Conservation (phyloP, 2,329 filamentous ascomycete species). For the Magnaporthiopsis incrustans region DNA sequence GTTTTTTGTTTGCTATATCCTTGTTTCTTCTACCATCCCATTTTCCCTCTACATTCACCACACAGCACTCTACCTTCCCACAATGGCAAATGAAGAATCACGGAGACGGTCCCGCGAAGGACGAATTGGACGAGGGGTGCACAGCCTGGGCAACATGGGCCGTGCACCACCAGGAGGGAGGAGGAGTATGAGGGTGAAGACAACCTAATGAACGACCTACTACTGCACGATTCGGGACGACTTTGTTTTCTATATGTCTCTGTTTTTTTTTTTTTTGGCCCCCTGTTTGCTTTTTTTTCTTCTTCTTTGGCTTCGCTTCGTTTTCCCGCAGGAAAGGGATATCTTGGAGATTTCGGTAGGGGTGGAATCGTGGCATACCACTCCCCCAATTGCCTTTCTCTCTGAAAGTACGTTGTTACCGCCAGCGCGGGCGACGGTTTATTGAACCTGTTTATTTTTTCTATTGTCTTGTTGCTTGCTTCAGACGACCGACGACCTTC, state of each 20-base stretch:
- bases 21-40: constrained; percentile 6
- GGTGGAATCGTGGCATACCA: neutral
- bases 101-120: neutral
- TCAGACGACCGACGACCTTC: neutral
- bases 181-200: neutral
- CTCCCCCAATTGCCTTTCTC: neutral
- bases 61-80: neutral
- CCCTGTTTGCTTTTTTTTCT: neutral
- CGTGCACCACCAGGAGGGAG: neutral
- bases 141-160: neutral
- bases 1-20: constrained; percentile 7
- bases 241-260: neutral
- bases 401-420: neutral
- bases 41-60: neutral
- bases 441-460: neutral
- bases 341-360: neutral
- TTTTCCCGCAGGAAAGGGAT: neutral
- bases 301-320: neutral
- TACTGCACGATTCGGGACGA: neutral
- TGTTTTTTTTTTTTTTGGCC: neutral
- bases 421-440: neutral
- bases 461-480: neutral
- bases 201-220: neutral
- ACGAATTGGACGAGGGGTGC: neutral
- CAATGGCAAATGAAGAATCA: neutral